Evolutionary conservation across 306 rosid species (phyloP), one percentile per base, ranked within the genome.

Genomic region (Hippophae tibetana): DNA sequence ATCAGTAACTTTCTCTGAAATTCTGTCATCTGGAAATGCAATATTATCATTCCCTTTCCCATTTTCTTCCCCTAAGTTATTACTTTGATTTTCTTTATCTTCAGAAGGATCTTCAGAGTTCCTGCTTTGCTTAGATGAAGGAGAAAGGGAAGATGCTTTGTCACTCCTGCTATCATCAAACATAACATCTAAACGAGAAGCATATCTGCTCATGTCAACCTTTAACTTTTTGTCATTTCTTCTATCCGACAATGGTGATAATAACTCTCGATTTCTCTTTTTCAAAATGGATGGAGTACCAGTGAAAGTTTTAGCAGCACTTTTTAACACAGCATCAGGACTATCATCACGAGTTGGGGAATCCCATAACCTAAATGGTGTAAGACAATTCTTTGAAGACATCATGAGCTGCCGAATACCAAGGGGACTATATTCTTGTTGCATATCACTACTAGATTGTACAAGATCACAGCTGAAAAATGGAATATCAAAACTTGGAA

Each of bases 351-450:
- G 83, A 65, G 87, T 70, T 60, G 99, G 99, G 1, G 96, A 88
- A 61, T 89, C 95, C 95, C 97, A 93, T 68, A 86, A 66, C 82
- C 84, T 93, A 69, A 80, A 84, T 62, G 99, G 97, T 62, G 97
- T 82, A 27, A 83, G 88, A 70, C 89, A 82, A 79, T 86, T 88
- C 86, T 80, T 76, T 62, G 97, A 89, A 56, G 97, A 77, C 90
- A 86, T 82, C 95, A 84, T 82, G 47, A 89, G 82, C 77, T 81
- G 95, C 60, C 99, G 97, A 57, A 93, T 93, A 58, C 99, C 99
- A 3, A 93, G 84, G 8, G 99, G 99, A 73, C 99, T 93, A 65
- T 86, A 93, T 51, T 93, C 99, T 81, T 93, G 99, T 73, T 84
- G 99, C 85, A 82, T 80, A 68, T 93, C 95, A 55, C 79, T 69